Evolutionary conservation across 2,329 filamentous ascomycete species (phyloP), one percentile per base, ranked within the genome.

Genomic region (Colletotrichum chlorophyti): DNA sequence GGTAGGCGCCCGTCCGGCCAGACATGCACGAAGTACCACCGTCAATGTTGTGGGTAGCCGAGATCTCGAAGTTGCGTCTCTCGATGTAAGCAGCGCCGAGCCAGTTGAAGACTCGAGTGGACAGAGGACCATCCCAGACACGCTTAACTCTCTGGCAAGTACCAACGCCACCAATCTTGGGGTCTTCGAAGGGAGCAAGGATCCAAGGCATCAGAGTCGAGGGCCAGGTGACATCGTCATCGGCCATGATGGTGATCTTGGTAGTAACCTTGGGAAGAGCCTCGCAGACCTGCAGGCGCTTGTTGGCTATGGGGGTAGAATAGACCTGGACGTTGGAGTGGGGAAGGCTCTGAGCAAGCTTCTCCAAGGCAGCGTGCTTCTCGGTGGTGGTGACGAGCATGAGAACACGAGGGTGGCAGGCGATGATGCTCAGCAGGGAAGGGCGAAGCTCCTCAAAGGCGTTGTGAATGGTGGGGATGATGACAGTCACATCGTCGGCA

Each of bases 1-100:
- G 89, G 76, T 98, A 97, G 40, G 93, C 93, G 50, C 94, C 93
- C 14, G 93, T 97, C 38, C 94, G 89, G 57, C 94, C 94, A 42
- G 94, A 97, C 80, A 98, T 91, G 79, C 94, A 98, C 10, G 94
- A 96, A n/a, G 96, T 90, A 35, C 94, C 94, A 58, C 94, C 94
- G 71, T 98, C 94, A 48, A 97, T 90, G 76, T 94, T 91, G 72
- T 96, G 94, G 52, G 93, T 97, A 27, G 94, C 93, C 43, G 93
- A 96, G 70, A 96, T 97, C 74, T 98, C 94, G 72, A 97, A 98
- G 76, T 97, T 98, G 61, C 94, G 88, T 58, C 94, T 87, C 74
- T 97, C 91, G 62, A 98, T 89, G 74, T 98, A 98, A 48, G 93
- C 87, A 19, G 93, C 91, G 6, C 93, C 93, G 17, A 98, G 83